phyloP scores from a whole-genome alignment of 1,284 basidiomycete species.

The Cronartium ribicola region DNA sequence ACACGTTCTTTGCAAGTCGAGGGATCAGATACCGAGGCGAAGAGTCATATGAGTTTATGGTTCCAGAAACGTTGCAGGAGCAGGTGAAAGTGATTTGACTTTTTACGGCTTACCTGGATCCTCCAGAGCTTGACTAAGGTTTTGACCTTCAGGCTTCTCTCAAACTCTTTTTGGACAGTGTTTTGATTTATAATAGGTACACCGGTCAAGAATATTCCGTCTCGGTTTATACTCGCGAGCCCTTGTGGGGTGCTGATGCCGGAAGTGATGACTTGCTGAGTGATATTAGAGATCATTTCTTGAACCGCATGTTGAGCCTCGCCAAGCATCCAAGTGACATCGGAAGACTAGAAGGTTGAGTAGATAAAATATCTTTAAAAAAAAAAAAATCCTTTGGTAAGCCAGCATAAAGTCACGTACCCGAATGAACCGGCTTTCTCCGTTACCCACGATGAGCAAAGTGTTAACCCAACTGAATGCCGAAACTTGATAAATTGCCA shows the following conservation, averaged over 20 bases:
- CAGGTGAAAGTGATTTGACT: neutral
- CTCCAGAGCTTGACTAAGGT: slow-evolving; percentile 40
- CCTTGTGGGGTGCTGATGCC: slow-evolving; percentile 34
- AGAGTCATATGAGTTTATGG: neutral
- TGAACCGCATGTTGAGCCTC: slow-evolving; percentile 36
- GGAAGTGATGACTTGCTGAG: slow-evolving; percentile 20
- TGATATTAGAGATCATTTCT: slow-evolving; percentile 35
- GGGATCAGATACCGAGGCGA: neutral
- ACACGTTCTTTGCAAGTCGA: slow-evolving; percentile 20
- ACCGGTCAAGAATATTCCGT: slow-evolving; percentile 36
- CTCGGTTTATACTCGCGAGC: slow-evolving; percentile 32
- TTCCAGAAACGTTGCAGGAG: neutral
- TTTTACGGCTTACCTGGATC: slow-evolving; percentile 8
- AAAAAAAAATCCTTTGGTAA: slow-evolving; percentile 1
- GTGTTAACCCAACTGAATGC: slow-evolving; percentile 40
- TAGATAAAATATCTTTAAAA: neutral
- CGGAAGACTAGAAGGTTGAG: slow-evolving; percentile 16
- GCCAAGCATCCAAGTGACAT: slow-evolving; percentile 32
- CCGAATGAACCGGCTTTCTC: slow-evolving; percentile 27
- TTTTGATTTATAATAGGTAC: slow-evolving; percentile 22
- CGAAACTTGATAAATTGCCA: slow-evolving; percentile 22
- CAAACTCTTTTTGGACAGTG: slow-evolving; percentile 35
- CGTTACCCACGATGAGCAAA: slow-evolving; percentile 21
- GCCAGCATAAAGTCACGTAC: slow-evolving; percentile 1
- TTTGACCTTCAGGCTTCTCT: slow-evolving; percentile 35